These are phyloP conservation scores for Fusarium pseudoanthophilum DNA, from an alignment of 2,329 filamentous ascomycete species.

Conservation along the genomic window DNA sequence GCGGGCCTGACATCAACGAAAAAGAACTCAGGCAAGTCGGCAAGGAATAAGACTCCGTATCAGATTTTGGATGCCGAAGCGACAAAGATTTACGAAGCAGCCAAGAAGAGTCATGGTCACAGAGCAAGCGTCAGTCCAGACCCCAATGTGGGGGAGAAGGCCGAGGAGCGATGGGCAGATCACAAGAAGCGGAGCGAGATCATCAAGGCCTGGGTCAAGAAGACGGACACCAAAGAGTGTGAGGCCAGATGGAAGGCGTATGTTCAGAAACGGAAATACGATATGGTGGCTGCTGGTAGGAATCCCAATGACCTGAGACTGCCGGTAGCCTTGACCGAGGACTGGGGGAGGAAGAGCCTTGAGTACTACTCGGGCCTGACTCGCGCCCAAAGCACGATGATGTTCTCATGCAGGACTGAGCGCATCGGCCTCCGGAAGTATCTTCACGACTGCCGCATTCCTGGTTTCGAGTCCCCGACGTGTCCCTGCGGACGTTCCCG, in stretches of 20 bases:
- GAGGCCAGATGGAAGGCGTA: not conserved
- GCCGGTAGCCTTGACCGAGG: not conserved
- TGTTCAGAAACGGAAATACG: not conserved
- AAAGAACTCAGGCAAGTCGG: too few species aligned
- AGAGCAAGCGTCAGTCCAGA: too few species aligned
- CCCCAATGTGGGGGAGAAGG: too few species aligned
- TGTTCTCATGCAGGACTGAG: not conserved
- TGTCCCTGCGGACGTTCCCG: not conserved
- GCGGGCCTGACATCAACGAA: too few species aligned
- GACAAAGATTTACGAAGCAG: too few species aligned
- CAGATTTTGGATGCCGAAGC: too few species aligned
- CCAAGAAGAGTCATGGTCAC: too few species aligned
- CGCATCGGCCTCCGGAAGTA: not conserved
- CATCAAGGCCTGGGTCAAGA: not conserved
- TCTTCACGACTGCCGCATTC: not conserved
- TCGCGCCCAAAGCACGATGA: not conserved
- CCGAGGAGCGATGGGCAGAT: not conserved
- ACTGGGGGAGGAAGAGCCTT: not conserved
- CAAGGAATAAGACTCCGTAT: too few species aligned
- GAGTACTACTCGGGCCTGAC: not conserved
- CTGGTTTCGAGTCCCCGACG: not conserved
- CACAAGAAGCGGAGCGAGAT: not conserved
- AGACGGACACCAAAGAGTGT: not conserved
- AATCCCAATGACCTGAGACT: not conserved
- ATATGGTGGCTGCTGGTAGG: not conserved